These are phyloP conservation scores for Stemphylium lycopersici DNA, from an alignment of 2,329 filamentous ascomycete genomes.

Conservation along the genomic window DNA sequence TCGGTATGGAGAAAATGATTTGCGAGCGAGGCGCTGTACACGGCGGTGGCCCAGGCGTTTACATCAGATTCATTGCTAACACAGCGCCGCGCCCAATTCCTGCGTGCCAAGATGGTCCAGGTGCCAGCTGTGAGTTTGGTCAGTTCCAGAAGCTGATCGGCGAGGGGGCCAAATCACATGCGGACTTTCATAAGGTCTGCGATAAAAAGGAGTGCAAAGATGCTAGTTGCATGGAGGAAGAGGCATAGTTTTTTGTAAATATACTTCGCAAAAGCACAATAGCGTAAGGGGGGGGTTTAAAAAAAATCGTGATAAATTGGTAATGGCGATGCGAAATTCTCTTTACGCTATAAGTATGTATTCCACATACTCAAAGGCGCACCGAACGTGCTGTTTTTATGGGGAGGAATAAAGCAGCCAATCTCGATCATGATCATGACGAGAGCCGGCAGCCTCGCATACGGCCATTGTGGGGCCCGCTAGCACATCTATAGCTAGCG, in stretches of 20 bases:
- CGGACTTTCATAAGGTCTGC: constrained; percentile 39
- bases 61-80: constrained; percentile 60
- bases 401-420: no score
- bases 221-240: background rate
- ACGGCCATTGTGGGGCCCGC: no score
- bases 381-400: no score
- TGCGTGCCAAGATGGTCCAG: constrained; percentile 56
- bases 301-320: no score
- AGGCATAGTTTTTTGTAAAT: background rate
- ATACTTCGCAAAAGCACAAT: background rate
- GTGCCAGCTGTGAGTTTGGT: constrained; percentile 56
- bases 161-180: constrained; percentile 45
- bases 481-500: no score
- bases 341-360: no score
- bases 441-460: no score
- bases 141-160: constrained; percentile 52
- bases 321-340: no score
- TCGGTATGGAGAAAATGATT: constrained; percentile 68
- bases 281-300: no score
- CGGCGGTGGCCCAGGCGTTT: constrained; percentile 51
- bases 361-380: no score
- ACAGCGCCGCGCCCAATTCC: constrained; percentile 56
- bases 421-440: no score
- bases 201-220: constrained; percentile 27
- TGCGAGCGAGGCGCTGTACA: constrained; percentile 61